These are phyloP conservation scores for Carpinus viminea DNA, from an alignment of 306 rosid species.

Conservation along the genomic window DNA sequence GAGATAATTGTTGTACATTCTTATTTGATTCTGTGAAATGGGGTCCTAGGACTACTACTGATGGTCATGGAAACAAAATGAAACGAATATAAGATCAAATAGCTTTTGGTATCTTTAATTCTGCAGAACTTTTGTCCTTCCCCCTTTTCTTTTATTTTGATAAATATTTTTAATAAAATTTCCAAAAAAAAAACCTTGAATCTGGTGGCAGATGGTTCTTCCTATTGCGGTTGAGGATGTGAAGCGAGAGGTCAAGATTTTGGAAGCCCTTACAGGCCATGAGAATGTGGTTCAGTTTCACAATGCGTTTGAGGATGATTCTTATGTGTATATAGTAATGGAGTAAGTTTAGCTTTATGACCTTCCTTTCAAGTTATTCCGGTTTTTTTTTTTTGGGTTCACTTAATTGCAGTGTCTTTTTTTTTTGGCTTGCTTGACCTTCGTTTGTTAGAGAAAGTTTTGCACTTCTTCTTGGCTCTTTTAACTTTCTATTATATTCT, in stretches of 20 bases:
- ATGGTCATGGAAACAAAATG: background rate
- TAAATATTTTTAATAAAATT: background rate
- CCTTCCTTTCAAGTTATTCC: conserved; percentile 23
- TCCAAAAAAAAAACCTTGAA: conserved; percentile 24
- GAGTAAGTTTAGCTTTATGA: conserved; percentile 61
- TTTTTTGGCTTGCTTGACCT: conserved; percentile 8
- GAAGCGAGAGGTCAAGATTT: conserved; percentile 90
- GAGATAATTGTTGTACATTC: background rate
- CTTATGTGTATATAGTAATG: conserved; percentile 95
- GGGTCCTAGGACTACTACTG: background rate
- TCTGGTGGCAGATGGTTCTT: conserved; percentile 86
- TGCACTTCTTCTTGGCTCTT: conserved; percentile 1
- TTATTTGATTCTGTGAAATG: background rate
- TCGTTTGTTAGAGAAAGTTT: conserved; percentile 13
- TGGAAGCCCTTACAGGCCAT: conserved; percentile 88
- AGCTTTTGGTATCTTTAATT: background rate
- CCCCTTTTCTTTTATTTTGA: background rate
- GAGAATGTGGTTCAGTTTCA: conserved; percentile 91
- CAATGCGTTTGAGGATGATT: conserved; percentile 88
- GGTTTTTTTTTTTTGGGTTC: conserved; percentile 17
- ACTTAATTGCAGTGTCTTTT: conserved; percentile 1
- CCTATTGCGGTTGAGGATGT: conserved; percentile 99
- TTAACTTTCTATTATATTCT: background rate
- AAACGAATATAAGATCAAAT: background rate
- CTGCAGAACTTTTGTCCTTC: background rate